Percentiles rank a stretch among this genome's conserved stretches.
Conservation (phyloP, 352 stramenopile species). For the Globisporangium cylindrosporum region DNA sequence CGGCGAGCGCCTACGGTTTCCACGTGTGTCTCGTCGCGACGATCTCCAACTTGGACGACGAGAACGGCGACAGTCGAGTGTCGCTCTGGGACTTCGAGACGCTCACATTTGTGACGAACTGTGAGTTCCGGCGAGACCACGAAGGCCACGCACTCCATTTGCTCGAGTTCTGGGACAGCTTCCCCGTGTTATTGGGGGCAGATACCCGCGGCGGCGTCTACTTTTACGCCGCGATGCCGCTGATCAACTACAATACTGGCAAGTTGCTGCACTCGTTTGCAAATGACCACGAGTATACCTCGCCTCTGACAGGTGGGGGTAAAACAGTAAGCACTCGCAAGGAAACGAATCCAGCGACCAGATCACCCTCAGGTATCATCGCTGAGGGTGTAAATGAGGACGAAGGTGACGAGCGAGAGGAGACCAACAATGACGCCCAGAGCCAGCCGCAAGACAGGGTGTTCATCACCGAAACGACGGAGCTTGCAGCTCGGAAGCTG, state of each 20-base stretch:
- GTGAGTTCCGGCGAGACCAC: constrained; percentile 25
- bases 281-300: constrained; percentile 31
- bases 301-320: neutral
- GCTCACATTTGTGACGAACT: constrained; percentile 40
- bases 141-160: constrained; percentile 27
- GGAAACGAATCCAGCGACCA: neutral
- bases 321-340: neutral
- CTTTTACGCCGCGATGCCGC: constrained; percentile 52
- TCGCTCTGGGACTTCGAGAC: constrained; percentile 82
- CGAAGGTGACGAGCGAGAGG: constrained; percentile 14
- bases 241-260: constrained; percentile 39
- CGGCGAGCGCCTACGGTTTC: constrained; percentile 60
- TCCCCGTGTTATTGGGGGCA: constrained; percentile 51
- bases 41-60: constrained; percentile 27
- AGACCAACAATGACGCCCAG: neutral
- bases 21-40: constrained; percentile 69
- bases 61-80: constrained; percentile 29
- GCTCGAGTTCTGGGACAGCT: constrained; percentile 70
- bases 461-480: constrained; percentile 33
- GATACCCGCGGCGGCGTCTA: constrained; percentile 53
- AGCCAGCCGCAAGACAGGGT: constrained; percentile 10
- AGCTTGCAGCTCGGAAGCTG: constrained; percentile 38
- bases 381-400: constrained; percentile 5
- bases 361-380: neutral
- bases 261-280: constrained; percentile 54